Conservation (phyloP, 1,284 basidiomycete species). For the Entoloma clypeatum region DNA sequence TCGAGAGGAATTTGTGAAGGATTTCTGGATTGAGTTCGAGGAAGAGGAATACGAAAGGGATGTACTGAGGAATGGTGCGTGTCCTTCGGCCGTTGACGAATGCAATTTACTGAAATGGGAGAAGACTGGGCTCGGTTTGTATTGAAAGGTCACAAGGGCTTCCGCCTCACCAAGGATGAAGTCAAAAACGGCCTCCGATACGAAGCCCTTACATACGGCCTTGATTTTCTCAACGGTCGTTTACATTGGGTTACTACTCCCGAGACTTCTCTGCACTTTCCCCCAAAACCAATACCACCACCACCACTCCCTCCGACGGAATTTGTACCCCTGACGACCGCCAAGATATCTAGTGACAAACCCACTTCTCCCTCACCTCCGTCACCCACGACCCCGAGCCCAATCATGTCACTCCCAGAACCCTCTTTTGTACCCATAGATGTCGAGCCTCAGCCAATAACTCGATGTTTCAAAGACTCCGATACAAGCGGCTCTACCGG, state of each 20-base stretch:
- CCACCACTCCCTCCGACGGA: background rate
- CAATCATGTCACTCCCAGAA: no score
- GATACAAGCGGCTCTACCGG: no score
- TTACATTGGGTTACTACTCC: constrained; percentile 11
- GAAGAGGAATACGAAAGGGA: constrained; percentile 40
- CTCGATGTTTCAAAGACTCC: no score
- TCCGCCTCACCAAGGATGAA: constrained; percentile 34
- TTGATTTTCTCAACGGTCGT: constrained; percentile 15
- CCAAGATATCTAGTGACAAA: no score
- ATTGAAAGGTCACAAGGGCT: constrained; percentile 40
- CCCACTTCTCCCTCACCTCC: no score
- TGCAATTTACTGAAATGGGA: constrained; percentile 2
- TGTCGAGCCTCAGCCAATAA: no score
- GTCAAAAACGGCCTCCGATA: constrained; percentile 31
- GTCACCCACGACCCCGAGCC: no score
- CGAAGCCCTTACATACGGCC: constrained; percentile 28
- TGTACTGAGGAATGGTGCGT: constrained; percentile 35
- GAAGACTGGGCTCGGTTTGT: constrained; percentile 37
- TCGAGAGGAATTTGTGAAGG: constrained; percentile 33
- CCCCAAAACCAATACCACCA: background rate
- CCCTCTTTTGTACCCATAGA: no score
- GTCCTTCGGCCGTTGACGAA: background rate
- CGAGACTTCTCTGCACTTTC: background rate
- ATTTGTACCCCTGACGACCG: no score
- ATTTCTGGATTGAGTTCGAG: constrained; percentile 37